Base-by-base conservation (phyloP, 495 filamentous ascomycete species). In the Amphirosellinia nigrospora region DNA sequence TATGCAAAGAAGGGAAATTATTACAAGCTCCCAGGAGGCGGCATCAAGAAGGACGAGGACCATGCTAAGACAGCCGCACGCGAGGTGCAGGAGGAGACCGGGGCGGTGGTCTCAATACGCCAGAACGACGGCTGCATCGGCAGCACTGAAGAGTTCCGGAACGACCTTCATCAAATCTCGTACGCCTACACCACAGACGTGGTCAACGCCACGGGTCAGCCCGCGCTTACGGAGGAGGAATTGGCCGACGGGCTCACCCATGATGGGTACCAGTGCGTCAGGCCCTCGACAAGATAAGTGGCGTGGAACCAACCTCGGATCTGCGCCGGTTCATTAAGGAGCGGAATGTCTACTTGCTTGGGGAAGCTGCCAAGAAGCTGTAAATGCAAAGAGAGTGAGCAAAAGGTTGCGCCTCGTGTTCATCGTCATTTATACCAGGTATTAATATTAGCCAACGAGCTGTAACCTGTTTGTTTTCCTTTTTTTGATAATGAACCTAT, bases 11-110 rank as follows among this genome's bases (percentile, higher is more conserved):
- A 66, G 36, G 69, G 70, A 32, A 73, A 72, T 52, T 75, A 74
- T 56, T 77, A 77, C 64, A 77, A 78, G 64, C 71, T 75, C 10
- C 75, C 76, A 0, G 73, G 77, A 26, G 73, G 75, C 52, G 75
- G 74, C 43, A 70, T 76, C 39, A 73, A 77, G 23, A 36, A 32
- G 4, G 68, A 50, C 55, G 78, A 77, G 45, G 69, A 73, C 13
- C 73, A 78, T 56, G 10, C 23, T 6, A 34, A 43, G 2, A 75
- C 76, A 6, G 72, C 62, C 13, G 13, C 39, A 34, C 59, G 75
- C 28, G 74, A 77, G 46, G 64, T 72, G 21, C 62, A 52, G 4
- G 77, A 79, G 63, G 76, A 78, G 69, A 78, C 72, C 5, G 77
- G 77, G 1, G 72, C 48, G 15, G 26, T 66, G 15, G 65, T 79